These are phyloP conservation scores for Neoboletus magnificus DNA, from an alignment of 768 basidiomycete genomes.

Conservation along the genomic window DNA sequence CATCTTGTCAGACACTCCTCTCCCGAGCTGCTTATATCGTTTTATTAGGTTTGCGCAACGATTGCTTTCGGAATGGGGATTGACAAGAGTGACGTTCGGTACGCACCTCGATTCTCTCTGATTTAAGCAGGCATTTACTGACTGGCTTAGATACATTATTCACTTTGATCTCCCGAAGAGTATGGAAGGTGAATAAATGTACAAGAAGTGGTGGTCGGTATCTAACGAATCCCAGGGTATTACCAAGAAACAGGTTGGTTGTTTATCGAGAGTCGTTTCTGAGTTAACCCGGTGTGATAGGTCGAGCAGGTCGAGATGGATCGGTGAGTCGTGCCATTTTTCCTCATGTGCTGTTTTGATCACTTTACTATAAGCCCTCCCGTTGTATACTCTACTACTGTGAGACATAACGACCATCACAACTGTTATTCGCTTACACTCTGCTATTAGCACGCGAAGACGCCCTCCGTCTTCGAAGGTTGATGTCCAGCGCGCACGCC, in stretches of 20 bases:
- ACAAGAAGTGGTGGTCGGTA: not conserved
- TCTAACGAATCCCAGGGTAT: conserved; percentile 49
- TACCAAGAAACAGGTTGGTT: conserved; percentile 80
- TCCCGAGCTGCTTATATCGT: not conserved
- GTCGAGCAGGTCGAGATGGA: conserved; percentile 79
- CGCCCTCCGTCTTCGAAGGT: conserved; percentile 49
- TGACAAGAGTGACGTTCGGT: conserved; percentile 78
- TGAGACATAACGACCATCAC: conserved; percentile 29
- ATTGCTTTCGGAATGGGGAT: conserved; percentile 88
- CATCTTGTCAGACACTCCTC: not conserved
- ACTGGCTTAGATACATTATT: conserved; percentile 57
- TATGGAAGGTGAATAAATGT: conserved; percentile 58
- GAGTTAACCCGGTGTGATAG: conserved; percentile 34
- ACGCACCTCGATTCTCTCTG: not conserved
- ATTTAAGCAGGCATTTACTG: not conserved
- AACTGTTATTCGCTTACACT: not conserved
- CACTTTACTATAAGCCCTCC: conserved; percentile 47
- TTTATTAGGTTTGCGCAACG: conserved; percentile 66
- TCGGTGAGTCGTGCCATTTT: conserved; percentile 39
- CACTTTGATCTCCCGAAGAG: conserved; percentile 83
- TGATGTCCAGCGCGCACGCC: conserved; percentile 47
- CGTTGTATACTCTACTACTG: conserved; percentile 85
- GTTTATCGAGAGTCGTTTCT: not conserved
- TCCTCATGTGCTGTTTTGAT: not conserved
- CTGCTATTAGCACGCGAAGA: conserved; percentile 67